phyloP scores from a whole-genome alignment of 805 yeast species.

The Zygoascus flipseniorum region DNA sequence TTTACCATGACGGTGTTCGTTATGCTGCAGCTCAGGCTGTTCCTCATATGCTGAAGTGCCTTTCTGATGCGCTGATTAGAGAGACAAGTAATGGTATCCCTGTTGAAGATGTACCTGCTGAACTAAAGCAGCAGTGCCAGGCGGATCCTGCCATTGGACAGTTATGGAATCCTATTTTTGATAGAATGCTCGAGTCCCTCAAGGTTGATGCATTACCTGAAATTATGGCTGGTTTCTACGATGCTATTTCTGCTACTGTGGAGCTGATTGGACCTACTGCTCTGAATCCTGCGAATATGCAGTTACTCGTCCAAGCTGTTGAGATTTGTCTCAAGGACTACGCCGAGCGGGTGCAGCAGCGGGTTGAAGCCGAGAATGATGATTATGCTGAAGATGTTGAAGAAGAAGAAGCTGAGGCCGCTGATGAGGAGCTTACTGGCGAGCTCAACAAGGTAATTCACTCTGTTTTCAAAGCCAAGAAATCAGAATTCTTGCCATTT shows the following conservation, averaged over 20 bases:
- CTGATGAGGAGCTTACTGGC: constrained; percentile 85
- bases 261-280: constrained; percentile 53
- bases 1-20: constrained; percentile 89
- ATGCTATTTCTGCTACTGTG: constrained; percentile 58
- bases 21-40: constrained; percentile 81
- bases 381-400: constrained; percentile 83
- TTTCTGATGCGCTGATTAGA: constrained; percentile 44
- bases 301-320: constrained; percentile 49
- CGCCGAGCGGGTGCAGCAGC: constrained; percentile 54
- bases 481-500: constrained; percentile 49
- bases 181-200: constrained; percentile 58
- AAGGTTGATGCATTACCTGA: constrained; percentile 78
- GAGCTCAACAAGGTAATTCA: constrained; percentile 73
- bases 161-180: constrained; percentile 64
- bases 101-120: not conserved
- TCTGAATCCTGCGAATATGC: constrained; percentile 43
- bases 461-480: constrained; percentile 56
- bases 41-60: constrained; percentile 63
- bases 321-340: constrained; percentile 56
- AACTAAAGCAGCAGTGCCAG: constrained; percentile 18
- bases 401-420: constrained; percentile 70
- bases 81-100: constrained; percentile 39
- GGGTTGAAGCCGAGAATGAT: constrained; percentile 44
- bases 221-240: constrained; percentile 67
- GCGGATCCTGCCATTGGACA: constrained; percentile 44